Evolutionary conservation across 1,139 yeast species (phyloP).

Genomic region (Kodamaea sp.): DNA sequence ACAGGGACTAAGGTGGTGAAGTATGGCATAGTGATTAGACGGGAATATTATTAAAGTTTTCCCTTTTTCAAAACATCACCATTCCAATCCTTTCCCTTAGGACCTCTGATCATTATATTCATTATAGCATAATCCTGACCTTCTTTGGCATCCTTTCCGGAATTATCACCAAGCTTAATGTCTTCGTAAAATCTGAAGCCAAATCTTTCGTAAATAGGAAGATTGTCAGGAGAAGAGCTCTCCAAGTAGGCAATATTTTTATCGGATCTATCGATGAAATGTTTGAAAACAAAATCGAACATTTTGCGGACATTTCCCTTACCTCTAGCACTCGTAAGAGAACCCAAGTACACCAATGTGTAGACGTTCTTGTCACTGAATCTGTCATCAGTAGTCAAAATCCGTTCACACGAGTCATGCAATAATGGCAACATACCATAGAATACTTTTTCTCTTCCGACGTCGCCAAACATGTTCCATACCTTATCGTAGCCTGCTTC

Average conservation of each 20-base stretch:
- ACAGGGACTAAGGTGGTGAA: too few relatives aligned
- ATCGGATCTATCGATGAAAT: conserved; percentile 48
- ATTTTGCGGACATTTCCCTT: conserved; percentile 65
- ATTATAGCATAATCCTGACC: conserved; percentile 53
- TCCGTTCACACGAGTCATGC: conserved; percentile 50
- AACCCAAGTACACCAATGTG: conserved; percentile 65
- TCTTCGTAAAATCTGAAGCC: conserved; percentile 55
- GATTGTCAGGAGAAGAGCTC: conserved; percentile 52
- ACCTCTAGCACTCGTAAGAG: conserved; percentile 60
- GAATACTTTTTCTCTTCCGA: conserved; percentile 57
- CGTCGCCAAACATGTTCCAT: conserved; percentile 52
- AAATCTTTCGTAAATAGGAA: conserved; percentile 59
- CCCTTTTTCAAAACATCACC: conserved; percentile 16
- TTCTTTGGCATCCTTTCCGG: conserved; percentile 30
- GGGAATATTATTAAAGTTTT: conserved; percentile 12
- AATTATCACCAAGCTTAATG: conserved; percentile 48
- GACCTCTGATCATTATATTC: conserved; percentile 60
- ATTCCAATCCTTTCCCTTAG: conserved; percentile 43
- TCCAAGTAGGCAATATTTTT: conserved; percentile 55
- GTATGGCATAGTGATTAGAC: too few relatives aligned
- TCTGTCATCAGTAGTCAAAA: conserved; percentile 32
- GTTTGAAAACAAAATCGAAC: conserved; percentile 56
- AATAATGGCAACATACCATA: conserved; percentile 58
- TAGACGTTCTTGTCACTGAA: conserved; percentile 44
- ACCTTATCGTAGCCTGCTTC: conserved; percentile 59